These are phyloP conservation scores for Millerago galiae DNA, from an alignment of 805 yeast genomes.

Conservation along the genomic window DNA sequence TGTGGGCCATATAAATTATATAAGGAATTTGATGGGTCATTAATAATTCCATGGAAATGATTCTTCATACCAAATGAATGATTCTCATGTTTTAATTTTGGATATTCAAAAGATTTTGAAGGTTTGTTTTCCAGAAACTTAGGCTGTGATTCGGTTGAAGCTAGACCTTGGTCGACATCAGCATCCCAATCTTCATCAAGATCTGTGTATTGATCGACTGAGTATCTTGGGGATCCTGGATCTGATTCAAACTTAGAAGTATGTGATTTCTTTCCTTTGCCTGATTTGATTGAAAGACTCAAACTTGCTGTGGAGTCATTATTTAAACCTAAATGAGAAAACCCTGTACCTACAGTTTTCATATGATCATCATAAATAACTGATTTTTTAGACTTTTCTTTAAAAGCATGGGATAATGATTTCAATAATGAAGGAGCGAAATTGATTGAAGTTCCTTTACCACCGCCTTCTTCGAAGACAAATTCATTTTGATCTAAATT, in stretches of 20 bases:
- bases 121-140: constrained; percentile 24
- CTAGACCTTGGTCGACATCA: constrained; percentile 40
- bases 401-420: constrained; percentile 22
- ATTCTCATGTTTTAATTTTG: constrained; percentile 17
- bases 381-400: constrained; percentile 21
- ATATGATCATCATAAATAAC: constrained; percentile 27
- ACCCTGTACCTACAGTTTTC: constrained; percentile 48
- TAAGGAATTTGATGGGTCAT: constrained; percentile 28
- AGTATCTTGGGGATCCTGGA: constrained; percentile 21
- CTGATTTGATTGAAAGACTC: constrained; percentile 12
- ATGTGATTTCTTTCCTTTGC: constrained; percentile 3
- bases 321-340: constrained; percentile 45
- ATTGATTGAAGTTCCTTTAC: constrained; percentile 52
- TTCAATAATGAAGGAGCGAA: constrained; percentile 30
- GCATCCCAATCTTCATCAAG: constrained; percentile 94
- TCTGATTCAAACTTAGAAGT: constrained; percentile 5
- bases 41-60: constrained; percentile 20
- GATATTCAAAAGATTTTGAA: constrained; percentile 18
- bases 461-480: constrained; percentile 63
- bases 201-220: constrained; percentile 46
- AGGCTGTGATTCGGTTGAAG: constrained; percentile 24
- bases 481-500: constrained; percentile 42
- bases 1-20: constrained; percentile 38
- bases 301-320: constrained; percentile 13
- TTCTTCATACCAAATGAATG: constrained; percentile 13